A percentile compares a stretch with the other conserved stretches of the same genome.
Conservation (phyloP, 768 basidiomycete genomes). For the Psilocybe cubensis region DNA sequence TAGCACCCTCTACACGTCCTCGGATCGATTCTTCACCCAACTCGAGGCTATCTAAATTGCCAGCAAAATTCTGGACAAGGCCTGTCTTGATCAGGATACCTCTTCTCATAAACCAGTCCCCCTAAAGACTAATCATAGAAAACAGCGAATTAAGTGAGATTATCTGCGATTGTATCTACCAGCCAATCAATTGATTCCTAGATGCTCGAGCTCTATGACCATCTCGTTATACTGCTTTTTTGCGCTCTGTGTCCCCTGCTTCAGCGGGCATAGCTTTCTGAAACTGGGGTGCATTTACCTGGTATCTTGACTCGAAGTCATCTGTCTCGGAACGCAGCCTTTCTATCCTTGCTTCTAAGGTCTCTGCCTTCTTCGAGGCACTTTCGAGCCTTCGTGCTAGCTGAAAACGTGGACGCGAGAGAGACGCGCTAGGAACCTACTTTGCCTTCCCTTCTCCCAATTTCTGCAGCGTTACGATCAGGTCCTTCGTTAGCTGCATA, state of each 20-base stretch:
- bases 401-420: background rate
- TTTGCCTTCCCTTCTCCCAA: slow-evolving; percentile 28
- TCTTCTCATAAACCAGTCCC: background rate
- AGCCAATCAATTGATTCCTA: slow-evolving; percentile 21
- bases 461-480: slow-evolving; percentile 23
- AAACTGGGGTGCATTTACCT: slow-evolving; percentile 9
- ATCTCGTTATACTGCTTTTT: slow-evolving; percentile 27
- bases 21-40: background rate
- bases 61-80: background rate
- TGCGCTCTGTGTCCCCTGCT: slow-evolving; percentile 19
- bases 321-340: slow-evolving; percentile 19
- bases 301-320: slow-evolving; percentile 21
- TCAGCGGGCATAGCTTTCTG: background rate
- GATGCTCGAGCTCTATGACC: slow-evolving; percentile 26
- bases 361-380: slow-evolving; percentile 19
- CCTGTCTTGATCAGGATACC: background rate
- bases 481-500: slow-evolving; percentile 21
- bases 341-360: slow-evolving; percentile 21
- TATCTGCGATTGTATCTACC: background rate
- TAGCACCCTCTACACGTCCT: background rate
- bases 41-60: background rate
- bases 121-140: background rate
- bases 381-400: slow-evolving; percentile 13
- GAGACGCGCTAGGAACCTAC: slow-evolving; percentile 21
- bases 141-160: background rate